A percentile compares a stretch with the other conserved stretches of the same genome.
Conservation (phyloP, 352 stramenopile genomes). For the Pythium dissimile region DNA sequence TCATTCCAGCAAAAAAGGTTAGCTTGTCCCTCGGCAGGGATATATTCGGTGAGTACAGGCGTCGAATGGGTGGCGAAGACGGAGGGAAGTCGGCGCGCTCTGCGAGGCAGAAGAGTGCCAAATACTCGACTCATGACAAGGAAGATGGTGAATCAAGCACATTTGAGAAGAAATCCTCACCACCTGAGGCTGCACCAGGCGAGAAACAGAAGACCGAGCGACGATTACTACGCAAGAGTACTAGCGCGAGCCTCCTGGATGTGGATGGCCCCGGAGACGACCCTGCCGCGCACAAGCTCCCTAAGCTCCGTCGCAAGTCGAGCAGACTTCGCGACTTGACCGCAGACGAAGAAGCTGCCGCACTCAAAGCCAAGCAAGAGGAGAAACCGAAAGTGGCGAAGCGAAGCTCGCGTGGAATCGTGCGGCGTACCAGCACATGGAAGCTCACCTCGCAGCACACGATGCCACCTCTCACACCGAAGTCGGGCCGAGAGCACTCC, state of each 20-base stretch:
- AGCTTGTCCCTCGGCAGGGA: too few species aligned
- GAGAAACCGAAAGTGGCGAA: constrained; percentile 14
- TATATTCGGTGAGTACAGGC: too few species aligned
- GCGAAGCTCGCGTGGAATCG: neutral
- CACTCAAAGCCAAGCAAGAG: constrained; percentile 15
- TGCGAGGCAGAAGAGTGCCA: neutral
- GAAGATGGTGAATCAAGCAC: neutral
- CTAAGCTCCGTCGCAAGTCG: constrained; percentile 38
- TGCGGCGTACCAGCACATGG: neutral
- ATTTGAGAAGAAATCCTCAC: neutral
- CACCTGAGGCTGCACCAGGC: neutral
- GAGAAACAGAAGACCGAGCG: constrained; percentile 5
- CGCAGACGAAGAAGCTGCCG: neutral
- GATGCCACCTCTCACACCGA: constrained; percentile 22
- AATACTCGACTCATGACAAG: neutral
- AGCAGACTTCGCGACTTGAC: constrained; percentile 46
- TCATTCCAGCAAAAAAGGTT: too few species aligned
- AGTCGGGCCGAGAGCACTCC: constrained; percentile 11
- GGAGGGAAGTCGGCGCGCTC: constrained; percentile 1
- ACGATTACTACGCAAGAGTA: constrained; percentile 53
- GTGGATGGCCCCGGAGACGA: constrained; percentile 9
- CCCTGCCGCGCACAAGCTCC: constrained; percentile 29
- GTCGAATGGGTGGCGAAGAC: too few species aligned
- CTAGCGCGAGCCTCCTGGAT: constrained; percentile 47
- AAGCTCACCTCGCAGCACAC: neutral